Evolutionary conservation across 208 protist species (phyloP).

Genomic region (Trypanosoma avium): DNA sequence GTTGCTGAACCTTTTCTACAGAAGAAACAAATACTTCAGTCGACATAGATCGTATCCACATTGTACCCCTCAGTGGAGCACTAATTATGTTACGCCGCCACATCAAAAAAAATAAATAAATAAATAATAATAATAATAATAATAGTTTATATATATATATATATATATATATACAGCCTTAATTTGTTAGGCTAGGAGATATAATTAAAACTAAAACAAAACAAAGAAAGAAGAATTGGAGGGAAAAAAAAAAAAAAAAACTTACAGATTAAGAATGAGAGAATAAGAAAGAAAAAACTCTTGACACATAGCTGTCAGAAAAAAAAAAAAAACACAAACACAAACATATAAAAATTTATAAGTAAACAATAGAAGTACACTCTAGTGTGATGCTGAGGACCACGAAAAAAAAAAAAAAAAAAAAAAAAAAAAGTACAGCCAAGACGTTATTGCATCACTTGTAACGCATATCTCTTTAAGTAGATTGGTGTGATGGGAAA

Average conservation of each 20-base stretch:
- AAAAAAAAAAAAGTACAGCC: slow-evolving; percentile 17
- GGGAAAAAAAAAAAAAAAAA: background rate
- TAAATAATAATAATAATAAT: slow-evolving; percentile 3
- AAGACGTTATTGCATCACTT: background rate
- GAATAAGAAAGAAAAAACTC: background rate
- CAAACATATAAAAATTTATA: slow-evolving; percentile 6
- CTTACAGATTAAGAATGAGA: background rate
- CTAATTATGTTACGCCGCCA: slow-evolving; percentile 9
- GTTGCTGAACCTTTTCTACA: slow-evolving; percentile 71
- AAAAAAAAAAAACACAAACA: background rate
- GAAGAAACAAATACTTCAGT: slow-evolving; percentile 65
- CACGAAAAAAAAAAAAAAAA: slow-evolving; percentile 6
- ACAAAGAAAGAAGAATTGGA: background rate
- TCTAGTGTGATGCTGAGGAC: background rate
- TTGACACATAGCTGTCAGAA: background rate
- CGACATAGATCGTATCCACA: slow-evolving; percentile 35
- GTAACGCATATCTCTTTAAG: background rate
- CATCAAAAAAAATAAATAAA: slow-evolving; percentile 10
- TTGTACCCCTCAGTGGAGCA: background rate
- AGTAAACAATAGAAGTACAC: slow-evolving; percentile 1
- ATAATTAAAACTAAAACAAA: no score
- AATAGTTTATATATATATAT: slow-evolving; percentile 13
- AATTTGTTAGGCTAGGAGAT: no score
- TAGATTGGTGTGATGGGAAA: no score
- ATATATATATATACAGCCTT: slow-evolving; percentile 4